These are phyloP conservation scores for Geotrichum australiense DNA, from an alignment of 1,139 yeast genomes.

Conservation along the genomic window DNA sequence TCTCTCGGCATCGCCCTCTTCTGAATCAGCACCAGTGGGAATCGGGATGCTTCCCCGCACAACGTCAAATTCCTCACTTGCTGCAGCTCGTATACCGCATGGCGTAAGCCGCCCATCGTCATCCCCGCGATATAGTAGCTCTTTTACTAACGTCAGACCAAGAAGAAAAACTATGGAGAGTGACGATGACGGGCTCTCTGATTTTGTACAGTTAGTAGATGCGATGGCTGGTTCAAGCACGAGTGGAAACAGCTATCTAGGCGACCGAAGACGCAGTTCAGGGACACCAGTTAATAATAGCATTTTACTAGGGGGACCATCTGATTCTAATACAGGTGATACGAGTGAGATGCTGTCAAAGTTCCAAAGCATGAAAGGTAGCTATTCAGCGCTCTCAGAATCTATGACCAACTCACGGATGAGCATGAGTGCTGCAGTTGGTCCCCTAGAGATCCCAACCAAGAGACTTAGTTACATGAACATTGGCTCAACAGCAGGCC, in stretches of 20 bases:
- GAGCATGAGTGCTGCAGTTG: conserved; percentile 5
- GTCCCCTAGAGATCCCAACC: conserved; percentile 3
- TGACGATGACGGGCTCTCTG: conserved; percentile 17
- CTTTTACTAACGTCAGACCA: conserved; percentile 24
- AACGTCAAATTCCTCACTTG: conserved; percentile 29
- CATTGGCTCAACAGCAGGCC: background rate
- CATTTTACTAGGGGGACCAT: conserved; percentile 8
- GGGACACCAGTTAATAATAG: conserved; percentile 8
- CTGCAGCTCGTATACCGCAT: conserved; percentile 28
- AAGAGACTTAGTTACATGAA: conserved; percentile 1
- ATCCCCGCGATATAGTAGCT: conserved; percentile 28
- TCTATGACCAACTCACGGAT: conserved; percentile 24
- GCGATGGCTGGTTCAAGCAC: conserved; percentile 30
- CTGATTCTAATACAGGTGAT: conserved; percentile 14
- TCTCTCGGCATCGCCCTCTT: conserved; percentile 33
- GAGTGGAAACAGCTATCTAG: conserved; percentile 6
- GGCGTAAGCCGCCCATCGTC: conserved; percentile 25
- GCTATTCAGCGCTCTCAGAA: conserved; percentile 41
- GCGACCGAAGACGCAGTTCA: conserved; percentile 1
- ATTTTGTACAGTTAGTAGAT: conserved; percentile 58
- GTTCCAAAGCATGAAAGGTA: conserved; percentile 43
- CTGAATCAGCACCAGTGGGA: conserved; percentile 19
- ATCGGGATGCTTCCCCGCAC: conserved; percentile 18
- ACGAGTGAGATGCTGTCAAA: conserved; percentile 35
- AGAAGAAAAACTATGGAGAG: conserved; percentile 25